Conservation (phyloP, 2,329 filamentous ascomycete genomes). For the Phialophora macrospora region DNA sequence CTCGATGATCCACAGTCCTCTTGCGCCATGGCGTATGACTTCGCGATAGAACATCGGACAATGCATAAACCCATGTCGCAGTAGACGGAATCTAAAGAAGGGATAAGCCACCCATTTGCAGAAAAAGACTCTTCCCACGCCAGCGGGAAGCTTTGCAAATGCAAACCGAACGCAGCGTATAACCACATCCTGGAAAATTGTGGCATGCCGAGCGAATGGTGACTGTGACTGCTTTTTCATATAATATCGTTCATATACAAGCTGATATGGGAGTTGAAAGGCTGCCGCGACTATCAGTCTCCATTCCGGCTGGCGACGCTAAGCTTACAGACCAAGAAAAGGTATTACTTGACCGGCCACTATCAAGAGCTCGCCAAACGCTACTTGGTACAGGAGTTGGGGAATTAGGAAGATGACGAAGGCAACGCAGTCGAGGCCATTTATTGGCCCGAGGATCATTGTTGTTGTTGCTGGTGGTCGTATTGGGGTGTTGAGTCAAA, state of each 20-base stretch:
- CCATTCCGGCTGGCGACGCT: neutral
- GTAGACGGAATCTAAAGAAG: conserved; percentile 75
- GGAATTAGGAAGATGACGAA: conserved; percentile 74
- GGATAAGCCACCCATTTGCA: conserved; percentile 73
- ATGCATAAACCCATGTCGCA: conserved; percentile 69
- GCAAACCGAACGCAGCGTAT: conserved; percentile 78
- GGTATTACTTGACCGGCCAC: conserved; percentile 66
- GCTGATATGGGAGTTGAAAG: conserved; percentile 61
- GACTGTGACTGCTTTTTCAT: conserved; percentile 53
- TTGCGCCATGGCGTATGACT: conserved; percentile 57
- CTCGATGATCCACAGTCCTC: conserved; percentile 72
- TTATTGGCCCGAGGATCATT: conserved; percentile 77
- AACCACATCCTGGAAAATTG: conserved; percentile 76
- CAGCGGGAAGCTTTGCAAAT: conserved; percentile 71
- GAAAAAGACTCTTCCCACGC: conserved; percentile 76
- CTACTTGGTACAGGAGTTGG: conserved; percentile 71
- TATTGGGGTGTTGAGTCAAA: neutral
- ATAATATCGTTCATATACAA: conserved; percentile 64
- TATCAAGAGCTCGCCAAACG: conserved; percentile 62
- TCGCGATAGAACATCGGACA: conserved; percentile 69
- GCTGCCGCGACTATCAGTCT: conserved; percentile 21
- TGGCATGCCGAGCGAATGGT: conserved; percentile 71
- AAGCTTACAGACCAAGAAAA: conserved; percentile 65
- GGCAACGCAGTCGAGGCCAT: conserved; percentile 74
- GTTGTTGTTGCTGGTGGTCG: neutral